phyloP scores from a whole-genome alignment of 805 yeast species.

The Myxozyma udenii region DNA sequence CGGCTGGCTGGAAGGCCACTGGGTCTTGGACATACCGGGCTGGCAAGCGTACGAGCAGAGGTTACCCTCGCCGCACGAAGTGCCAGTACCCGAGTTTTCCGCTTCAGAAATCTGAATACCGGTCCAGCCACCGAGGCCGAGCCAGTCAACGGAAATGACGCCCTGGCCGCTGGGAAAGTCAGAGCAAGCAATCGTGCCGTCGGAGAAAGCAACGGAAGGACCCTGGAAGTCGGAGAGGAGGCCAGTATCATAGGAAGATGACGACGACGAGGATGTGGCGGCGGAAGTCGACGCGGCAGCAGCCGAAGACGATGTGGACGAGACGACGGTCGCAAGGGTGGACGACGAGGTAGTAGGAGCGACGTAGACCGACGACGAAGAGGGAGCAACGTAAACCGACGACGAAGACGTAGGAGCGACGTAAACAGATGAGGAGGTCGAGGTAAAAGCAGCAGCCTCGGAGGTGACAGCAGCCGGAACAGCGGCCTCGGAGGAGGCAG shows the following conservation, averaged over 20 bases:
- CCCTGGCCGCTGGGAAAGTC: conserved; percentile 79
- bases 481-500: conserved; percentile 29
- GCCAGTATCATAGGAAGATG: conserved; percentile 36
- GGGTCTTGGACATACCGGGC: conserved; percentile 98
- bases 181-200: conserved; percentile 66
- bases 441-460: conserved; percentile 35
- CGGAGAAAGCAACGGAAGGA: conserved; percentile 64
- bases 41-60: conserved; percentile 98
- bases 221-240: conserved; percentile 55
- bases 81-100: conserved; percentile 58
- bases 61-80: conserved; percentile 76
- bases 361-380: conserved; percentile 16
- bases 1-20: conserved; percentile 92
- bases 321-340: conserved; percentile 18
- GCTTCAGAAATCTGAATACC: conserved; percentile 61
- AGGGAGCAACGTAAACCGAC: conserved; percentile 20
- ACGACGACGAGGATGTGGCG: conserved; percentile 37
- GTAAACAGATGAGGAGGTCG: conserved; percentile 36
- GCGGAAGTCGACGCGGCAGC: conserved; percentile 28
- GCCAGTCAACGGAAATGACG: conserved; percentile 68
- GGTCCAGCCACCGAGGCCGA: conserved; percentile 80
- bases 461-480: conserved; percentile 31
- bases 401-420: conserved; percentile 26
- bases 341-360: conserved; percentile 16
- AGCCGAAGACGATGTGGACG: conserved; percentile 13